Evolutionary conservation across 768 basidiomycete species (phyloP).

Genomic region (Lactarius deliciosus): DNA sequence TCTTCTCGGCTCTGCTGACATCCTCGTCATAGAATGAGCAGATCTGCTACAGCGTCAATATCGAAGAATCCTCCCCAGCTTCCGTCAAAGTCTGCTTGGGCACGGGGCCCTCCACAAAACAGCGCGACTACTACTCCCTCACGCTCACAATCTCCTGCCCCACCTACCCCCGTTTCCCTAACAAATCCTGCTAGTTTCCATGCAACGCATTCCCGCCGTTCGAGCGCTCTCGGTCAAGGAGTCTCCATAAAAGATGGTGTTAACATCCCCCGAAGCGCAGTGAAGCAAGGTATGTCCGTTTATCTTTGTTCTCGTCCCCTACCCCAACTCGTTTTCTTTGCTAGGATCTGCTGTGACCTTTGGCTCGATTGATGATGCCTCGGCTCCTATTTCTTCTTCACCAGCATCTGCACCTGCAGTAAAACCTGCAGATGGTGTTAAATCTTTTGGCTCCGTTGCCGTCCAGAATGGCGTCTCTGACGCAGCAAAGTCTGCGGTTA

Average conservation of each 20-base stretch:
- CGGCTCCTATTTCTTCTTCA: slow-evolving; percentile 77
- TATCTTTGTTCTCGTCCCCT: slow-evolving; percentile 1
- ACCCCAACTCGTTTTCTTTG: slow-evolving; percentile 18
- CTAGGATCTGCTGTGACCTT: slow-evolving; percentile 75
- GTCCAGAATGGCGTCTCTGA: slow-evolving; percentile 44
- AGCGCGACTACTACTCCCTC: slow-evolving; percentile 56
- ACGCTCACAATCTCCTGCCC: slow-evolving; percentile 76
- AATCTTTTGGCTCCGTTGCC: slow-evolving; percentile 75
- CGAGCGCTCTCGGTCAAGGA: slow-evolving; percentile 70
- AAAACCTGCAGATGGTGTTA: slow-evolving; percentile 66
- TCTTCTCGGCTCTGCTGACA: slow-evolving; percentile 6
- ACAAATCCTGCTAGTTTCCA: slow-evolving; percentile 44
- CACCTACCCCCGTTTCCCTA: slow-evolving; percentile 37
- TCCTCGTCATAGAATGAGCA: slow-evolving; percentile 77
- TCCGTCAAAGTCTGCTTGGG: slow-evolving; percentile 85
- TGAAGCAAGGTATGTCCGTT: slow-evolving; percentile 58
- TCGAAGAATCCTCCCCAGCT: slow-evolving; percentile 73
- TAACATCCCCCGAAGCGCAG: slow-evolving; percentile 62
- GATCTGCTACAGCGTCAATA: slow-evolving; percentile 72
- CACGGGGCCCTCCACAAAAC: slow-evolving; percentile 79
- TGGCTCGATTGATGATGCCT: slow-evolving; percentile 84
- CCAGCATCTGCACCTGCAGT: slow-evolving; percentile 65
- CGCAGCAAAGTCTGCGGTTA: slow-evolving; percentile 25
- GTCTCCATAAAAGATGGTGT: slow-evolving; percentile 80
- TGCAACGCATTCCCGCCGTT: slow-evolving; percentile 68